Percentiles rank a stretch among this genome's conserved stretches.
Conservation (phyloP, 139 green algal genomes). For the Tetradesmus obliquus region DNA sequence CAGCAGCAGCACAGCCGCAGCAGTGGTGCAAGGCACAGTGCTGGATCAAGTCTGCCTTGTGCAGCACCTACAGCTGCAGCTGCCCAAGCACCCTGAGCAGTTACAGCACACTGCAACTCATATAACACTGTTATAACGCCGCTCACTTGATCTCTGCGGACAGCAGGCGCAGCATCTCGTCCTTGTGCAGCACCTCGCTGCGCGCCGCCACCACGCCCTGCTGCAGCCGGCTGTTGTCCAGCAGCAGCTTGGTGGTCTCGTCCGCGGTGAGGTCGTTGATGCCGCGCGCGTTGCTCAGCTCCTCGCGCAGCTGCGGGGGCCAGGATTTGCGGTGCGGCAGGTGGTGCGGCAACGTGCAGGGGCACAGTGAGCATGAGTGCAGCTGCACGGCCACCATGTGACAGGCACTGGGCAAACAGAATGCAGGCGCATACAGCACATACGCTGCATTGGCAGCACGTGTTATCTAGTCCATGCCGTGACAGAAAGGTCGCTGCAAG, state of each 20-base stretch:
- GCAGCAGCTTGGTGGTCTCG: slow-evolving; percentile 48
- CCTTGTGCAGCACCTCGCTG: slow-evolving; percentile 42
- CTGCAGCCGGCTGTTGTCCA: slow-evolving; percentile 46
- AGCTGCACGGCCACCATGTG: neutral
- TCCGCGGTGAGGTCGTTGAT: slow-evolving; percentile 47
- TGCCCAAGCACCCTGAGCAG: neutral
- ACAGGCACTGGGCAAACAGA: neutral
- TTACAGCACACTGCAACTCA: too few species aligned
- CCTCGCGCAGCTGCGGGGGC: slow-evolving; percentile 38
- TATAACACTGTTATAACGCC: neutral
- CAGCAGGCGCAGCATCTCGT: slow-evolving; percentile 43
- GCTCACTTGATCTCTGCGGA: slow-evolving; percentile 39
- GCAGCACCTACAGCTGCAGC: neutral
- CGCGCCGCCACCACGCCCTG: slow-evolving; percentile 19
- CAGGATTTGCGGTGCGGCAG: too few species aligned
- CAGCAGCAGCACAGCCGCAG: neutral
- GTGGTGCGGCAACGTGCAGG: neutral
- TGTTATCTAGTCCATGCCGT: too few species aligned
- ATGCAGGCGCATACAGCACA: neutral
- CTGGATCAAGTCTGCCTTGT: neutral
- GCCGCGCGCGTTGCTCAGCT: slow-evolving; percentile 44
- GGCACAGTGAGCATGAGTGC: neutral
- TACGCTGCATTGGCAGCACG: neutral
- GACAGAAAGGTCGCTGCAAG: too few species aligned
- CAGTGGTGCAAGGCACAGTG: neutral